Base-by-base conservation (phyloP, 495 filamentous ascomycete genomes). In the Astrothelium macrocarpum region DNA sequence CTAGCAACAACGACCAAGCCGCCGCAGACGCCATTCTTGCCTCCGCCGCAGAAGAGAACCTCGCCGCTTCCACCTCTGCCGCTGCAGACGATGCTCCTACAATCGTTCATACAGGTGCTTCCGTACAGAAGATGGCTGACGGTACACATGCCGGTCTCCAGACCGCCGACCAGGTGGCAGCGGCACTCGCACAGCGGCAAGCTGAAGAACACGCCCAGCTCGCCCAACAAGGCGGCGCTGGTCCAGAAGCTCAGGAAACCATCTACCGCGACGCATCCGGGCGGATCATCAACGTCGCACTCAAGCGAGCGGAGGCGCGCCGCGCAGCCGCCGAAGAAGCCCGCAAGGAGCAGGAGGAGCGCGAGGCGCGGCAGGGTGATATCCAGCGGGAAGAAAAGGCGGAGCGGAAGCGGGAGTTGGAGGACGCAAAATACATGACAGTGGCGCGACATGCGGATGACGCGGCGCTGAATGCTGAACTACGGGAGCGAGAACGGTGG, bases 191-290 rank as follows among this genome's bases (percentile, higher is more conserved):
- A 65, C 71, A 70, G 14, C 78, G 81, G 18, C 80, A 79, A 45
- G 73, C 71, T 32, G 78, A 78, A 31, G 76, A 81, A 61, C 70
- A 73, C 4, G 81, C 82, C 59, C 77, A 77, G 16, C 82, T 76
- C 42, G 74, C 80, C 63, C 71, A 67, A 76, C 66, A 71, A 68
- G 59, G 79, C 14, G 78, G 78, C 28, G 73, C 75, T 14, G 59
- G 73, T 42, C 71, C 62, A 3, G 76, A 76, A 29, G 78, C 79
- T 9, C 81, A 83, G 65, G 91, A 97, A 74, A 91, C 93, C 0
- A 89, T 97, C 49, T 94, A 97, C 71, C 87, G 94, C 59, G 94
- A 98, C 78, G 94, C 94, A 12, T 91, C 87, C 2, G 94, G 94
- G 2, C 83, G 92, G 23, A 86, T 96, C 14, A 89, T 97, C 65